Conservation (phyloP, 2,329 filamentous ascomycete species). For the Corynespora cassiicola region DNA sequence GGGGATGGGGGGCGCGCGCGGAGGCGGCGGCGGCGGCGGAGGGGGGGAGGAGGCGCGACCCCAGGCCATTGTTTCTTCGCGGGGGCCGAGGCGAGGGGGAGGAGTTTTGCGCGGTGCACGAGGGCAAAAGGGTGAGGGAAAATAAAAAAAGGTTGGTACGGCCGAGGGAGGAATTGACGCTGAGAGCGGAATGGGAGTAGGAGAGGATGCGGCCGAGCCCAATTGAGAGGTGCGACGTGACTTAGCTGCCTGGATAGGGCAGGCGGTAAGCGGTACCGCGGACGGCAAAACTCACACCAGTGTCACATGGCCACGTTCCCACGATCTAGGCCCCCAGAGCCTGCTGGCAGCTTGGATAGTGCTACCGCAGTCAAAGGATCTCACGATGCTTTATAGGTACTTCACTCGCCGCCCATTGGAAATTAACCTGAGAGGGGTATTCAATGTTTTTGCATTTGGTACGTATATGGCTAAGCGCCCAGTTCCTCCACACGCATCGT, state of each 20-base stretch:
- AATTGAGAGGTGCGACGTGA: no score
- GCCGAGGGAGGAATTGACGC: no score
- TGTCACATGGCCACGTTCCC: conserved; percentile 31
- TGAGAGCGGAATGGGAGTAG: no score
- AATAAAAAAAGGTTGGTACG: no score
- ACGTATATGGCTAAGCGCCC: conserved; percentile 12
- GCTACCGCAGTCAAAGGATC: no score
- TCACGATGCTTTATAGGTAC: conserved; percentile 3
- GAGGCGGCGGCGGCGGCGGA: conserved; percentile 64
- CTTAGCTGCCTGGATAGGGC: conserved; percentile 18
- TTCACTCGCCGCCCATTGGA: no score
- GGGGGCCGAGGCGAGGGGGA: no score
- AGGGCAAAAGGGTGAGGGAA: no score
- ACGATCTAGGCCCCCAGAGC: conserved; percentile 43
- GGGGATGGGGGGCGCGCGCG: conserved; percentile 61
- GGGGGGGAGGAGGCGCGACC: not conserved
- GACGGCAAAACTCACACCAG: conserved; percentile 12
- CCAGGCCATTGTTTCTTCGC: no score
- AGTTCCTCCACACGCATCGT: conserved; percentile 2
- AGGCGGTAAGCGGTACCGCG: conserved; percentile 31
- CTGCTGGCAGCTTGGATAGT: no score
- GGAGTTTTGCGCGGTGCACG: no score
- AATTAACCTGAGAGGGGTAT: no score
- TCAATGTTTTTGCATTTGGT: conserved; percentile 26
- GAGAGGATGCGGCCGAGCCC: conserved; percentile 24